Conservation (phyloP, 1,139 yeast genomes). For the Pichia sp. region DNA sequence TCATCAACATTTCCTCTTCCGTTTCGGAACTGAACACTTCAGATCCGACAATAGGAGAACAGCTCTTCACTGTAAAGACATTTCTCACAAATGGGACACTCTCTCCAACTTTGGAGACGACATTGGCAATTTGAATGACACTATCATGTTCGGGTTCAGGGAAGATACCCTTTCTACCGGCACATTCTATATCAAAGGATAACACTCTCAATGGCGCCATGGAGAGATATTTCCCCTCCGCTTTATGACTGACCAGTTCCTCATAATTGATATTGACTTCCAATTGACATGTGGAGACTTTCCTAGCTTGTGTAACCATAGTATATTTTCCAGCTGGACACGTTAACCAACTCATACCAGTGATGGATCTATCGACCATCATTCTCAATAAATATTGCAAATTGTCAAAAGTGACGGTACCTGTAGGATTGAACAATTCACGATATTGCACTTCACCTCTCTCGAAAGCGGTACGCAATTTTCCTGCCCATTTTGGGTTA, state of each 20-base stretch:
- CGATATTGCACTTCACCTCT: constrained; percentile 70
- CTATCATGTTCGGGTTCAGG: constrained; percentile 94
- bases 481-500: constrained; percentile 59
- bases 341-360: constrained; percentile 98
- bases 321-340: constrained; percentile 69
- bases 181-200: constrained; percentile 97
- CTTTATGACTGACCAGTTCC: constrained; percentile 68
- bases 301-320: constrained; percentile 32
- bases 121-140: constrained; percentile 95
- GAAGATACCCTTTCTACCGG: constrained; percentile 93
- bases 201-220: constrained; percentile 91
- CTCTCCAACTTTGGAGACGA: constrained; percentile 79
- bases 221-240: constrained; percentile 92
- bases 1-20: constrained; percentile 76
- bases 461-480: constrained; percentile 73
- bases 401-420: constrained; percentile 79
- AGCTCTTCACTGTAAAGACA: constrained; percentile 87
- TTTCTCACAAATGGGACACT: constrained; percentile 81
- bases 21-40: constrained; percentile 70
- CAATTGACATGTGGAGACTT: constrained; percentile 73
- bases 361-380: constrained; percentile 87
- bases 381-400: constrained; percentile 77
- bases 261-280: constrained; percentile 67
- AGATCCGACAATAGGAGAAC: constrained; percentile 91
- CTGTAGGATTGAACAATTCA: constrained; percentile 48